Conservation (phyloP, 148 eudicot species). For the Camellia lanceoleosa region DNA sequence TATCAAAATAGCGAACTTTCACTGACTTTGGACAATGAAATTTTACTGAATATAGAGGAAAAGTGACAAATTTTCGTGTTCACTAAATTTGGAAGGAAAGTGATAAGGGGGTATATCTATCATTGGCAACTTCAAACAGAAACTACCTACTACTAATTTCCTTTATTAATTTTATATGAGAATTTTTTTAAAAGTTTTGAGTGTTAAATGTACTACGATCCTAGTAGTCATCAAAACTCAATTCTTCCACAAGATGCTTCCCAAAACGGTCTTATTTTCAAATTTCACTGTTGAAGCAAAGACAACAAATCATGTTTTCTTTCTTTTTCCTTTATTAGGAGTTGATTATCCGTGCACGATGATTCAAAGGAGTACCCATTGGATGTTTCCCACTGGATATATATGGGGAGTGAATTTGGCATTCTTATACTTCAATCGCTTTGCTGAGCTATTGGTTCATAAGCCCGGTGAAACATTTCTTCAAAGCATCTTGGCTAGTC, state of each 20-base stretch:
- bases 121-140: no score
- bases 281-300: background rate
- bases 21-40: background rate
- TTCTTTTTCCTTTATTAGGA: background rate
- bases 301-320: background rate
- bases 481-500: conserved; percentile 17
- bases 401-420: conserved; percentile 26
- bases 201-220: no score
- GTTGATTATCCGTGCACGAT: conserved; percentile 8
- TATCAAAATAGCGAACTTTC: no score
- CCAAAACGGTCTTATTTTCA: background rate
- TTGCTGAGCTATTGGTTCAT: conserved; percentile 28
- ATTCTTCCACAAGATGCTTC: no score
- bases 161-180: no score
- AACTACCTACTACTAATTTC: no score
- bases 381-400: background rate
- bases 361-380: conserved; percentile 13
- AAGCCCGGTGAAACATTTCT: conserved; percentile 38
- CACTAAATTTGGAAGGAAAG: no score
- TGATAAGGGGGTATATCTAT: no score
- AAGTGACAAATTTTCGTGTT: no score
- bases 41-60: background rate
- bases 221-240: no score
- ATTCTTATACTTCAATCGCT: conserved; percentile 24
- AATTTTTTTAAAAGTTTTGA: no score